These are phyloP conservation scores for Saccharum hybrid DNA, from an alignment of 202 grass and related monocot species.

Conservation along the genomic window DNA sequence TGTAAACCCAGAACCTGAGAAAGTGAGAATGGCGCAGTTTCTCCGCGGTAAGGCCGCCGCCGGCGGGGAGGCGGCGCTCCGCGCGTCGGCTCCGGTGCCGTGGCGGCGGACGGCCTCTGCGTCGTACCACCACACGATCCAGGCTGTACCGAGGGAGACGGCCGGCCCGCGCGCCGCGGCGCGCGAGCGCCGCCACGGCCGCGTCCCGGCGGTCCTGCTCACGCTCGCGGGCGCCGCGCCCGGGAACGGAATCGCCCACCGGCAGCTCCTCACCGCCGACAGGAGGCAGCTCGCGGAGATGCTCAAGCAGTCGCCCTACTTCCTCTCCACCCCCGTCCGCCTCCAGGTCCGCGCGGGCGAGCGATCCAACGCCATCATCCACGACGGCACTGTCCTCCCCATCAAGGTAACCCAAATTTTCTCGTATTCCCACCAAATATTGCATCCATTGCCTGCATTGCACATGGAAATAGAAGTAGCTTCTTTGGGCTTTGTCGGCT, in stretches of 20 bases:
- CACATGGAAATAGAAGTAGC: not conserved
- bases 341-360: constrained; percentile 89
- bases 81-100: constrained; percentile 5
- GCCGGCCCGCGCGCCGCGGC: constrained; percentile 57
- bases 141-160: constrained; percentile 75
- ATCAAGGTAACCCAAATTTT: constrained; percentile 54
- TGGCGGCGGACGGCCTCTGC: constrained; percentile 44
- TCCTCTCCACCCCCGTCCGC: constrained; percentile 79
- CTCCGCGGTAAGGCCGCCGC: constrained; percentile 50
- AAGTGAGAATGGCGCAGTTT: constrained; percentile 66
- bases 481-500: not conserved
- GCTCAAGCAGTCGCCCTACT: constrained; percentile 84
- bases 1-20: constrained; percentile 40
- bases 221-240: constrained; percentile 35
- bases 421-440: not conserved
- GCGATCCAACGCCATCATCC: constrained; percentile 70
- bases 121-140: constrained; percentile 76
- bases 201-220: constrained; percentile 74
- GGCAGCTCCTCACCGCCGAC: constrained; percentile 69
- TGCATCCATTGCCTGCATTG: not conserved
- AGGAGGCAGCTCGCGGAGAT: constrained; percentile 78
- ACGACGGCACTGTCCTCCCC: constrained; percentile 78
- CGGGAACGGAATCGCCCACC: constrained; percentile 34
- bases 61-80: constrained; percentile 17
- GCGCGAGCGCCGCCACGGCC: constrained; percentile 70